These are phyloP conservation scores for Boletales sp. DNA, from an alignment of 768 basidiomycete species.

Conservation along the genomic window DNA sequence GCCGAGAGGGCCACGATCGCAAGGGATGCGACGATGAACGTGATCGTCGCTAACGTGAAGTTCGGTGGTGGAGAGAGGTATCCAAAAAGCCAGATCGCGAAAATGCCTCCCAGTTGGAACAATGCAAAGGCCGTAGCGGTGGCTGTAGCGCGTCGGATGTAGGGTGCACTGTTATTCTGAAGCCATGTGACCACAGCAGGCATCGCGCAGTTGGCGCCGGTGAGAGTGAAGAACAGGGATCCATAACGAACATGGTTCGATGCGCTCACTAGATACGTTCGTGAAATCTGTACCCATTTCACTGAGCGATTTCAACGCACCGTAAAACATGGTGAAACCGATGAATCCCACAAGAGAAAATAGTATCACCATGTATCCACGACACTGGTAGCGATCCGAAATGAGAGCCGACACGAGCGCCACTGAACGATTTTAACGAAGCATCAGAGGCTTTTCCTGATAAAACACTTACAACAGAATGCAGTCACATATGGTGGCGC, in stretches of 20 bases:
- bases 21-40: slow-evolving; percentile 35
- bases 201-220: slow-evolving; percentile 47
- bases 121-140: slow-evolving; percentile 52
- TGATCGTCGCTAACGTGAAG: slow-evolving; percentile 45
- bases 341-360: slow-evolving; percentile 40
- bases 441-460: too few species aligned
- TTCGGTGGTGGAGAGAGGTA: slow-evolving; percentile 44
- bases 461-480: slow-evolving; percentile 39
- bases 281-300: neutral
- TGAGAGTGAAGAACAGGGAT: slow-evolving; percentile 53
- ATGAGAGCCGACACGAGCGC: slow-evolving; percentile 40
- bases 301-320: slow-evolving; percentile 27
- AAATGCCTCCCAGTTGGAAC: slow-evolving; percentile 56
- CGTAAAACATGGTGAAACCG: slow-evolving; percentile 54
- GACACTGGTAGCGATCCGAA: slow-evolving; percentile 53
- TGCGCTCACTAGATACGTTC: slow-evolving; percentile 4
- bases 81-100: slow-evolving; percentile 59
- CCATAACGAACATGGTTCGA: slow-evolving; percentile 47
- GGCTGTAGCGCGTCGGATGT: slow-evolving; percentile 53
- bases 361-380: slow-evolving; percentile 46
- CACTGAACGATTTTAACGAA: slow-evolving; percentile 24
- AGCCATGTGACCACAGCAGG: slow-evolving; percentile 58
- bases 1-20: slow-evolving; percentile 35
- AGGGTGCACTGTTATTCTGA: slow-evolving; percentile 58
- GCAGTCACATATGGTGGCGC: slow-evolving; percentile 51